Base-by-base conservation (phyloP, 2,329 filamentous ascomycete genomes). In the Thelonectria olida region DNA sequence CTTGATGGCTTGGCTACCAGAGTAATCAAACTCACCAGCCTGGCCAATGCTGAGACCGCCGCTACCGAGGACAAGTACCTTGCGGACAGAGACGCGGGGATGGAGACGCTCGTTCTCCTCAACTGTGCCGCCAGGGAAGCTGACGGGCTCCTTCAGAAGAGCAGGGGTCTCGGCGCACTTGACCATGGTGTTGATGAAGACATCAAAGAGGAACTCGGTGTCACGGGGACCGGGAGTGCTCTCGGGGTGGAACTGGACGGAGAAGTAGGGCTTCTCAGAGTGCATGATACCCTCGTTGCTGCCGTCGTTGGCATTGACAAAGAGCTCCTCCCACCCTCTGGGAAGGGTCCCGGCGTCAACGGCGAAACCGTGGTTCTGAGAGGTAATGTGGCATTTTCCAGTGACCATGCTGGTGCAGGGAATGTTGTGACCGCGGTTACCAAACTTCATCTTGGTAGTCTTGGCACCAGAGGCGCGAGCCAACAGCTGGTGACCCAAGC, bases 211-310 rank as follows among this genome's bases (percentile, higher is more conserved):
- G 75, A 92, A 97, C 77, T 99, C 96, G 25, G 96, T 99, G 76
- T 99, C 96, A 34, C 93, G 88, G 52, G 96, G 96, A 59, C 96
- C 96, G 3, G 96, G 96, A 1, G 93, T 96, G 82, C 94, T 97
- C 80, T 99, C 96, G 0, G 96, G 96, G 75, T 99, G 96, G 82
- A 99, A 99, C 76, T 99, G 96, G n/a, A 98, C 96, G 83, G 93
- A 97, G 85, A 99, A 99, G 82, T 95, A 96, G 52, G 96, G 96
- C 73, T 90, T 91, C 76, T 83, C 87, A 49, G 86, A 82, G 77
- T 98, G 93, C 79, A 94, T 90, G 74, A 99, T 97, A 80, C 96
- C 96, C 82, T 99, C 96, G 79, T 99, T 99, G 80, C 92, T 97
- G 71, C 92, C 92, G 72, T 99, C 96, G 78, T 99, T 99, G 79